These are phyloP conservation scores for Aspergillus quadricinctus DNA, from an alignment of 2,329 filamentous ascomycete genomes.

Conservation along the genomic window DNA sequence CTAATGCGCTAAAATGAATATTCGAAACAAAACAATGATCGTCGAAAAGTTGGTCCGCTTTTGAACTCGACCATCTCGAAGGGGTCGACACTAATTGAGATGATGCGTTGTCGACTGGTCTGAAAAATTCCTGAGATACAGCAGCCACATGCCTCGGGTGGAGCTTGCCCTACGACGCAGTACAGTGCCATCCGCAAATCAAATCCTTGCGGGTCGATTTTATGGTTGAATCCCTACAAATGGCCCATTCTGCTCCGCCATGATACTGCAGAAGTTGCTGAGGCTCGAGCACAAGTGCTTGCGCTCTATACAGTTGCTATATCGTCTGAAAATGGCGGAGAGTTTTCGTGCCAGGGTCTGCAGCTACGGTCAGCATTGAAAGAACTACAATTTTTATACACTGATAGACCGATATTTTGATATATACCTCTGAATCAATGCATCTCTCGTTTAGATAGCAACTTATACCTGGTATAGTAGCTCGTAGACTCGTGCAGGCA, in stretches of 20 bases:
- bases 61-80: not conserved
- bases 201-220: not conserved
- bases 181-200: not conserved
- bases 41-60: not conserved
- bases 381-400: not conserved
- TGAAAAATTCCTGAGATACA: not conserved
- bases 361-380: not conserved
- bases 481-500: not conserved
- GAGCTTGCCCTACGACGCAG: not conserved
- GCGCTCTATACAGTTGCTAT: not conserved
- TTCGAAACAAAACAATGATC: not conserved
- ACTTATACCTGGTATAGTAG: not conserved
- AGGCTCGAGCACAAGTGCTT: not conserved
- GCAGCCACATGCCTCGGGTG: not conserved
- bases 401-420: not conserved
- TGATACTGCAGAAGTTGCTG: not conserved
- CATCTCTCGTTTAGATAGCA: not conserved
- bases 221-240: not conserved
- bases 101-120: not conserved
- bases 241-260: not conserved
- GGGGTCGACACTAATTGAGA: not conserved
- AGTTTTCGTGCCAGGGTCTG: not conserved
- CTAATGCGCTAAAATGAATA: not conserved
- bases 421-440: not conserved
- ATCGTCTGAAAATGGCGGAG: not conserved